Conservation (phyloP, 2,329 filamentous ascomycete genomes). For the Myriosclerotinia duriaeana region DNA sequence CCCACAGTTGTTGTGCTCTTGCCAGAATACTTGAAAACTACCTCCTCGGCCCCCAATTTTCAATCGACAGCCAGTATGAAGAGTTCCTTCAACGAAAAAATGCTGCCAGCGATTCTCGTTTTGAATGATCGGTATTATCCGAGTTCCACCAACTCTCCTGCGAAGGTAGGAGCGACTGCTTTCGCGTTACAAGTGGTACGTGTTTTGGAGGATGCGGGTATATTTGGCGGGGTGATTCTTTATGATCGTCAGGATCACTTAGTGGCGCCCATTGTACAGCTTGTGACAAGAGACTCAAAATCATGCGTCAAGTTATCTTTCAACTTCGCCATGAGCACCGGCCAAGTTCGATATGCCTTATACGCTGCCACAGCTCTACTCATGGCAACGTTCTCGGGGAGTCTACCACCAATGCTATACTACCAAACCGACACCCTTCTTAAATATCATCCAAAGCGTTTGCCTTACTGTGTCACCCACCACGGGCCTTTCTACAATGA, state of each 20-base stretch:
- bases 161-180: constrained; percentile 27
- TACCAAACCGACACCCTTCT: constrained; percentile 29
- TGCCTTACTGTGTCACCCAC: constrained; percentile 28
- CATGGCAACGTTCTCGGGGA: constrained; percentile 4
- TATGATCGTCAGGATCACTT: constrained; percentile 26
- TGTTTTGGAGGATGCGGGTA: constrained; percentile 24
- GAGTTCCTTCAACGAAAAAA: constrained; percentile 3
- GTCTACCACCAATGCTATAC: constrained; percentile 24
- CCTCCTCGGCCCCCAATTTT: constrained; percentile 11
- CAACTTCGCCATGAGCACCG: constrained; percentile 25
- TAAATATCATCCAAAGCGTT: constrained; percentile 25
- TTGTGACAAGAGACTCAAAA: constrained; percentile 21
- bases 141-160: constrained; percentile 21
- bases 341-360: constrained; percentile 25
- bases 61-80: constrained; percentile 10
- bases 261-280: constrained; percentile 17
- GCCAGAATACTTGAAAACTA: constrained; percentile 17
- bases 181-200: constrained; percentile 26
- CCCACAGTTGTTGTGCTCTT: constrained; percentile 12
- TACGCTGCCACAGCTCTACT: constrained; percentile 22
- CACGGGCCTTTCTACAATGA: constrained; percentile 28
- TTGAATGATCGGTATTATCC: constrained; percentile 27
- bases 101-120: constrained; percentile 28
- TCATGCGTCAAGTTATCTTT: constrained; percentile 25
- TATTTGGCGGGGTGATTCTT: constrained; percentile 27